Conservation (phyloP, 1,284 basidiomycete genomes). For the Pseudozyma thailandica region DNA sequence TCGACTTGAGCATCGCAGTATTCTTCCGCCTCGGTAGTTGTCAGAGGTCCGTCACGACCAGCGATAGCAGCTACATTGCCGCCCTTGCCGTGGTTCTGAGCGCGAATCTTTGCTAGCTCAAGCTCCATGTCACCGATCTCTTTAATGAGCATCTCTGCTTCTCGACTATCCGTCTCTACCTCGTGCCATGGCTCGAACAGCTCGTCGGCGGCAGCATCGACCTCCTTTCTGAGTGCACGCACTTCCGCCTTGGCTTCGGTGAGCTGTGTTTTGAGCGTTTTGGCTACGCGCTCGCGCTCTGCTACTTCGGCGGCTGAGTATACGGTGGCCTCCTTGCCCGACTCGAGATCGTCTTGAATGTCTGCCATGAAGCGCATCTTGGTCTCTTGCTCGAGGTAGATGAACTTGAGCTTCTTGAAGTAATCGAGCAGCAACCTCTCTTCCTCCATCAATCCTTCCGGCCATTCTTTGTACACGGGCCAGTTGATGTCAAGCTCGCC, state of each 20-base stretch:
- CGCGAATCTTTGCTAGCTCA: constrained; percentile 58
- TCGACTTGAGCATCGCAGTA: constrained; percentile 54
- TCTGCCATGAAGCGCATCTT: constrained; percentile 63
- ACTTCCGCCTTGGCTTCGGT: constrained; percentile 58
- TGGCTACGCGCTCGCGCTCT: constrained; percentile 52
- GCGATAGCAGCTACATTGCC: constrained; percentile 47
- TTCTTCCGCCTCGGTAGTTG: constrained; percentile 55
- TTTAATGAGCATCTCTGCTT: constrained; percentile 52
- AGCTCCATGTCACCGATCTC: constrained; percentile 62
- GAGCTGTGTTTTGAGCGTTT: constrained; percentile 58
- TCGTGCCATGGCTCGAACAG: constrained; percentile 50
- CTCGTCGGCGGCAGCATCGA: constrained; percentile 51
- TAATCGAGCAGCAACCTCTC: constrained; percentile 59
- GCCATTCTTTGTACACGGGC: constrained; percentile 59
- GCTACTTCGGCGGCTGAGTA: constrained; percentile 58
- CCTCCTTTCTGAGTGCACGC: constrained; percentile 46
- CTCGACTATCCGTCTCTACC: constrained; percentile 38
- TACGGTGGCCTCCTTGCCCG: constrained; percentile 59
- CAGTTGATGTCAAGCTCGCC: constrained; percentile 60
- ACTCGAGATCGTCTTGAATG: constrained; percentile 60
- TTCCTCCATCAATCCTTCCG: constrained; percentile 54
- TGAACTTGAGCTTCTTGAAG: constrained; percentile 65
- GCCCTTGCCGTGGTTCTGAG: constrained; percentile 47
- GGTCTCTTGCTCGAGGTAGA: constrained; percentile 64
- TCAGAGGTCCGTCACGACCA: constrained; percentile 51